These are phyloP conservation scores for Dictyostelium purpureum DNA, from an alignment of 78 protist genomes.

Conservation along the genomic window DNA sequence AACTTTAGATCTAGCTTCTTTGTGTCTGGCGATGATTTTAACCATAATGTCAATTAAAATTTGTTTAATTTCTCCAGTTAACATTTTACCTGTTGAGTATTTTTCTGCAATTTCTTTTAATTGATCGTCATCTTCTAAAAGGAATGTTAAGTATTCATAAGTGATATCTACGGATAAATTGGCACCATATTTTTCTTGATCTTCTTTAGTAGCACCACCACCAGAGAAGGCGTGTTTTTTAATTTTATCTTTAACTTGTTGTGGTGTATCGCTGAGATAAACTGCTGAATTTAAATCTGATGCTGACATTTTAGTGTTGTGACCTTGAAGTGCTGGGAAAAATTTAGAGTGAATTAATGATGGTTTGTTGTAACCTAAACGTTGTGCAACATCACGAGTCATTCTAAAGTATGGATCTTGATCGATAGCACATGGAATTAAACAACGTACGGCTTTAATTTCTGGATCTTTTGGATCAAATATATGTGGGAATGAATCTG, in stretches of 20 bases:
- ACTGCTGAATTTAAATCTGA: slow-evolving; percentile 90
- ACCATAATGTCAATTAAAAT: slow-evolving; percentile 73
- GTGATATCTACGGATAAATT: slow-evolving; percentile 89
- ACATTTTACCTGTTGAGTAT: slow-evolving; percentile 91
- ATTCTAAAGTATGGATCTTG: slow-evolving; percentile 99
- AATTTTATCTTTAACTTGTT: slow-evolving; percentile 91
- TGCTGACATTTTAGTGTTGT: slow-evolving; percentile 95
- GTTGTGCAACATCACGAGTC: slow-evolving; percentile 98
- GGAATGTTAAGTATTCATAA: slow-evolving; percentile 92
- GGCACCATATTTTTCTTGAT: slow-evolving; percentile 96
- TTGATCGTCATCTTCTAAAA: slow-evolving; percentile 93
- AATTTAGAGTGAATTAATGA: slow-evolving; percentile 95
- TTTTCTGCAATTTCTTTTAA: slow-evolving; percentile 80
- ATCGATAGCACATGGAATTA: slow-evolving; percentile 99
- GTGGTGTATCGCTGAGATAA: slow-evolving; percentile 95
- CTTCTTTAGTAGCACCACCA: slow-evolving; percentile 95
- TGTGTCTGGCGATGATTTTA: slow-evolving; percentile 35
- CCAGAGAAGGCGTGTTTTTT: slow-evolving; percentile 97
- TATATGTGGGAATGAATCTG: slow-evolving; percentile 97
- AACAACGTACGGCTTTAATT: slow-evolving; percentile 86
- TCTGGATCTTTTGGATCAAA: slow-evolving; percentile 82
- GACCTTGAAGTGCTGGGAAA: slow-evolving; percentile 98
- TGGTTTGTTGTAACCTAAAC: slow-evolving; percentile 95
- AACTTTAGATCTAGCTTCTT: slow-evolving; percentile 70
- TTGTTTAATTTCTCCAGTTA: slow-evolving; percentile 93